Conservation (phyloP, 202 grass and related monocot genomes). For the Musa balbisiana region DNA sequence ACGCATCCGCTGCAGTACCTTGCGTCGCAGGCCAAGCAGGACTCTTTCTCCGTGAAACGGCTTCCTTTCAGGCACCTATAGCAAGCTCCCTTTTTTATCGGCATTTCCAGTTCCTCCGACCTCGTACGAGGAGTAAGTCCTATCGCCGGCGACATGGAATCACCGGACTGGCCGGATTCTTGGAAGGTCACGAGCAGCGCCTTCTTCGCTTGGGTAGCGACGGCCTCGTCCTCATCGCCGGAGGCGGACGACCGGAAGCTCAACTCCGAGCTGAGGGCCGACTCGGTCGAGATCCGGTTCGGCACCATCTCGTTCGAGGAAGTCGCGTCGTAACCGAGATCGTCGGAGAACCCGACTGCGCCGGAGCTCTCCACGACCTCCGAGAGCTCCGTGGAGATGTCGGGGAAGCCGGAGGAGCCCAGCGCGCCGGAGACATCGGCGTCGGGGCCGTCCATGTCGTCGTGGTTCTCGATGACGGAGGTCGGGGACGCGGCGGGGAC, state of each 20-base stretch:
- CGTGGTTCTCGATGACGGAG: slow-evolving; percentile 90
- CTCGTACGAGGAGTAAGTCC: slow-evolving; percentile 20
- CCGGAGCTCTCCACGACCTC: slow-evolving; percentile 24
- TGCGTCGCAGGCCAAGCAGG: slow-evolving; percentile 66
- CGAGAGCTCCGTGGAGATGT: slow-evolving; percentile 58
- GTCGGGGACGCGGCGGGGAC: slow-evolving; percentile 50
- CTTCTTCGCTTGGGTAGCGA: slow-evolving; percentile 10
- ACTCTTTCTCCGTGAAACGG: slow-evolving; percentile 73
- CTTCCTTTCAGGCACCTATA: slow-evolving; percentile 61
- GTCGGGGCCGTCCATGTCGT: slow-evolving; percentile 23
- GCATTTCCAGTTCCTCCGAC: slow-evolving; percentile 15
- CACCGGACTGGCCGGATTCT: slow-evolving; percentile 42
- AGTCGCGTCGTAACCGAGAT: neutral
- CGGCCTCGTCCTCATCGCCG: slow-evolving; percentile 30
- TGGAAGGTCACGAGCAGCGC: slow-evolving; percentile 41
- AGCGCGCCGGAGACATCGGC: slow-evolving; percentile 8
- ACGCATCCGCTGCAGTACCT: slow-evolving; percentile 66
- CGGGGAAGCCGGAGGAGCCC: slow-evolving; percentile 22
- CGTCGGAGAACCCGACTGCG: slow-evolving; percentile 1
- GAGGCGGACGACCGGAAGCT: slow-evolving; percentile 36
- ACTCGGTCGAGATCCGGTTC: slow-evolving; percentile 17
- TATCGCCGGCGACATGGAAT: slow-evolving; percentile 38
- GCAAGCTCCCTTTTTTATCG: slow-evolving; percentile 41
- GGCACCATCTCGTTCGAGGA: neutral
- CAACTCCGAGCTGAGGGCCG: slow-evolving; percentile 21